Base-by-base conservation (phyloP, 108 stramenopile species). In the Cylindrotheca closterium region DNA sequence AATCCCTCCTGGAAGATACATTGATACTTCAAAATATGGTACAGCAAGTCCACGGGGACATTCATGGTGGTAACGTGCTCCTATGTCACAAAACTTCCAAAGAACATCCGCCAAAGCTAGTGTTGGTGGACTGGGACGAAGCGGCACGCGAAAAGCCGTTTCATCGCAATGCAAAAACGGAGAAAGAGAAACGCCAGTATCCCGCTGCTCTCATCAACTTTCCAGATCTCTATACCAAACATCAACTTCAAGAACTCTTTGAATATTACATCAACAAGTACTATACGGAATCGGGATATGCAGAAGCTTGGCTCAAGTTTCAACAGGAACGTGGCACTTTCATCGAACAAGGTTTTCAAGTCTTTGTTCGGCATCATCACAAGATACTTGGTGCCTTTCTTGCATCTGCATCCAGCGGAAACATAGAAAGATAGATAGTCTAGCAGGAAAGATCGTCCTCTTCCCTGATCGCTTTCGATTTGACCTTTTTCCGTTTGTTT, bases 101-200 rank as follows among this genome's bases (percentile, higher is more conserved):
- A n/a, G n/a, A n/a, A n/a, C n/a, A n/a, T n/a, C n/a, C n/a, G n/a
- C n/a, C n/a, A n/a, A 45, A 42, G 1, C 19, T 62, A 47, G n/a
- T 62, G 10, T 15, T 50, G 28, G 48, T 62, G 19, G 60, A 62
- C 25, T 62, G 60, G 60, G 60, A 62, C 47, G 60, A 62, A 47
- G 60, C 60, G 3, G 31, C 21, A n/a, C 47, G 60, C 19, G 12
- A 24, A 26, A 62, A 50, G 60, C 60, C 60, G 18, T 62, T 24
- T 47, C 47, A 0, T 27, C 46, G 60, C 26, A n/a, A 24, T 18
- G 18, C 30, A 7, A 17, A 4, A 15, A 49, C 46, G 10, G 46
- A 4, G 1, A 47, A 62, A n/a, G 60, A 62, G 28, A 10, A 7
- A 26, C 24, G 46, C 27, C 60, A 47, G 25, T 62, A 62, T 50